These are phyloP conservation scores for Sugiyamaella americana DNA, from an alignment of 805 yeast species.

Conservation along the genomic window DNA sequence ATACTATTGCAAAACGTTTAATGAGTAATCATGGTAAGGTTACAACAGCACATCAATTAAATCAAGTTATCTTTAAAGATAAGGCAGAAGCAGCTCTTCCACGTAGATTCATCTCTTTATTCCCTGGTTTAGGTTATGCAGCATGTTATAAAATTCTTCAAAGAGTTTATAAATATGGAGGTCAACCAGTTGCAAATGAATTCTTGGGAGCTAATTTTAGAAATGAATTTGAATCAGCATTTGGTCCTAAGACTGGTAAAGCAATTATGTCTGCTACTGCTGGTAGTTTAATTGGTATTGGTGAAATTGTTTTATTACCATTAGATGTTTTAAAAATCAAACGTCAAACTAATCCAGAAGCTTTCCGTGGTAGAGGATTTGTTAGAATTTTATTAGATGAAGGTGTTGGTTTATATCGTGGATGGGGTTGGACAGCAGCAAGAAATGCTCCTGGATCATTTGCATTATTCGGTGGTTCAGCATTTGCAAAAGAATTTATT, in stretches of 20 bases:
- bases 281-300: constrained; percentile 95
- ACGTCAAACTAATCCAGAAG: constrained; percentile 99
- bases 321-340: constrained; percentile 94
- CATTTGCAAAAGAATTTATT: constrained; percentile 95
- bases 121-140: constrained; percentile 98
- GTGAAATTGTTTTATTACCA: constrained; percentile 93
- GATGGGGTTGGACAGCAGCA: constrained; percentile 99
- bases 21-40: constrained; percentile 80
- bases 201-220: constrained; percentile 71
- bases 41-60: constrained; percentile 57
- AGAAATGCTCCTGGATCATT: constrained; percentile 99
- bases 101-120: constrained; percentile 70
- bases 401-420: constrained; percentile 89
- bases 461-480: constrained; percentile 96
- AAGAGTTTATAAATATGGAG: constrained; percentile 98
- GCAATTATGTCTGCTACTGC: constrained; percentile 97
- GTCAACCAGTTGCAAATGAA: constrained; percentile 98
- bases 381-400: constrained; percentile 79
- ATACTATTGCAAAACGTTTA: constrained; percentile 94
- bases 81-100: constrained; percentile 67
- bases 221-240: constrained; percentile 60
- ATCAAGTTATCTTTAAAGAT: constrained; percentile 79
- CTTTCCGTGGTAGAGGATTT: constrained; percentile 98
- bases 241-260: constrained; percentile 94
- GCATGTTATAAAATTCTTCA: constrained; percentile 94